These are phyloP conservation scores for Nigrospora oryzae DNA, from an alignment of 2,329 filamentous ascomycete genomes.

Conservation along the genomic window DNA sequence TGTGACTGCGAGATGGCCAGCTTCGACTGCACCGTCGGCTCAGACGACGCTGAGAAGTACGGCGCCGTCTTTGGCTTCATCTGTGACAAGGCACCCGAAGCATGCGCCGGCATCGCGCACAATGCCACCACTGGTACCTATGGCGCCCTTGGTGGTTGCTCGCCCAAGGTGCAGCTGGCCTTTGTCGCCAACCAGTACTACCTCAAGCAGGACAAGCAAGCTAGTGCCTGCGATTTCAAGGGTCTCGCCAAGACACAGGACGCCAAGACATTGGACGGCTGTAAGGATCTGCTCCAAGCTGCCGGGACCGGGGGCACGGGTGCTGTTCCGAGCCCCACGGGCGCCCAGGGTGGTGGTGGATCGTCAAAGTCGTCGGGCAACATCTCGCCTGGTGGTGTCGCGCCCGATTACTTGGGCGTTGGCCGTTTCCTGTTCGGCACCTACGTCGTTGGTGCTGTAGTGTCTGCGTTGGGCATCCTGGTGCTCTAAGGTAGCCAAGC, in stretches of 20 bases:
- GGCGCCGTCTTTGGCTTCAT: slow-evolving; percentile 65
- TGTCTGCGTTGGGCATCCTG: slow-evolving; percentile 45
- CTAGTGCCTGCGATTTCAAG: slow-evolving; percentile 61
- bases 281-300: slow-evolving; percentile 49
- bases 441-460: slow-evolving; percentile 38
- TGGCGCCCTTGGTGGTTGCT: slow-evolving; percentile 74
- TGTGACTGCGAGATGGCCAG: slow-evolving; percentile 81
- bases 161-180: slow-evolving; percentile 59
- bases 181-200: slow-evolving; percentile 72
- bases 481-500: slow-evolving; percentile 31
- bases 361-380: slow-evolving; percentile 31
- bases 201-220: slow-evolving; percentile 40
- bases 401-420: slow-evolving; percentile 18
- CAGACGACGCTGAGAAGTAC: slow-evolving; percentile 46
- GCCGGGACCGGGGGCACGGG: slow-evolving; percentile 55
- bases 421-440: slow-evolving; percentile 29
- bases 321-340: slow-evolving; percentile 38
- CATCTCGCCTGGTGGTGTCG: slow-evolving; percentile 28
- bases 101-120: slow-evolving; percentile 60
- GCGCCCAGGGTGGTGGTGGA: slow-evolving; percentile 25
- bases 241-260: slow-evolving; percentile 52
- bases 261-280: slow-evolving; percentile 38
- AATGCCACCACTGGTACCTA: slow-evolving; percentile 62
- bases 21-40: slow-evolving; percentile 60
- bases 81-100: slow-evolving; percentile 48